phyloP scores from a whole-genome alignment of 768 basidiomycete species.

The Agrocybe chaxingu region DNA sequence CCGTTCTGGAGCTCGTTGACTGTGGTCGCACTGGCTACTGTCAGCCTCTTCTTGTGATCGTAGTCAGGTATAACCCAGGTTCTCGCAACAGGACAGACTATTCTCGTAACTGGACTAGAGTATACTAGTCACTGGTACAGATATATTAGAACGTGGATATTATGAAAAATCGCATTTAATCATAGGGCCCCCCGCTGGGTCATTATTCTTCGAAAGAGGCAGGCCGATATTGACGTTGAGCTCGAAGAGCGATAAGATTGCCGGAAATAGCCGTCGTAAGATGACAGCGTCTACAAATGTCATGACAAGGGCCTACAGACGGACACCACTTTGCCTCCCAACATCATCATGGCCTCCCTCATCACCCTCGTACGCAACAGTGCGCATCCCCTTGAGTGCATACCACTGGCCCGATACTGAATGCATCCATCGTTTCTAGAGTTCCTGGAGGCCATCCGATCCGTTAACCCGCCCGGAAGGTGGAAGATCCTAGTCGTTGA shows the following conservation, averaged over 20 bases:
- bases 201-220: no score
- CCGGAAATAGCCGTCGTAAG: slow-evolving; percentile 10
- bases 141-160: neutral
- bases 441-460: slow-evolving; percentile 84
- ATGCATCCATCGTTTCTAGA: slow-evolving; percentile 38
- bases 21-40: slow-evolving; percentile 9
- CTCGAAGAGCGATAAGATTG: slow-evolving; percentile 6
- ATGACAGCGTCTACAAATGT: neutral
- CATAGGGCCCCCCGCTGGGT: neutral
- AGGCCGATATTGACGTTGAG: neutral
- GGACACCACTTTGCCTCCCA: slow-evolving; percentile 4
- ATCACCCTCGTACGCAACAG: slow-evolving; percentile 42
- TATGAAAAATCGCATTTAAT: neutral
- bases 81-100: neutral
- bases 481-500: slow-evolving; percentile 99
- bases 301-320: neutral
- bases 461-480: slow-evolving; percentile 78
- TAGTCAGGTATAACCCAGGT: slow-evolving; percentile 4
- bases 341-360: slow-evolving; percentile 35
- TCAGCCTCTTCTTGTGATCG: slow-evolving; percentile 17
- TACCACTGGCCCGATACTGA: slow-evolving; percentile 1
- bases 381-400: slow-evolving; percentile 18
- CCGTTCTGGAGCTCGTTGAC: slow-evolving; percentile 14
- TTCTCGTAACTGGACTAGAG: slow-evolving; percentile 3
- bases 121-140: neutral